Base-by-base conservation (phyloP, 106 monocot genomes). In the Dactylorhiza incarnata region DNA sequence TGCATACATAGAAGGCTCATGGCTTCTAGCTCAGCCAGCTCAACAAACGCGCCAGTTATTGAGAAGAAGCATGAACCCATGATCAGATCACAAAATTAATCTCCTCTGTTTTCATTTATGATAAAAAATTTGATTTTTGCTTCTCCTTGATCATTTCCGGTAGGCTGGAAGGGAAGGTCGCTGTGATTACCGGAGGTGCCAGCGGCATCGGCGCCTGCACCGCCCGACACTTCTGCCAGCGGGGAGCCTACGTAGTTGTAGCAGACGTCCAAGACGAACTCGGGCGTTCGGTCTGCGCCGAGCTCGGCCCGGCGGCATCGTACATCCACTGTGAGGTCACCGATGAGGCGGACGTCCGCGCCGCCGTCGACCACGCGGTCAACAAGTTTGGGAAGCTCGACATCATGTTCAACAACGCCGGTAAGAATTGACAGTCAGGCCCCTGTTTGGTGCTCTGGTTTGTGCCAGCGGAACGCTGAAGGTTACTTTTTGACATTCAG, bases 111-210 rank as follows among this genome's bases (percentile, higher is more conserved):
- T 29, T 29, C 29, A 29, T 29, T 2, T 2, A 29, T 29, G 2
- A 29, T 0, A 1, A 29, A 29, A 29, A 0, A 29, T 29, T 29
- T 29, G 29, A 29, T 29, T 29, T 2, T 29, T 29, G 29, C 29
- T 29, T 29, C 29, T 29, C 29, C 29, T 29, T 29, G 29, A 29
- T 29, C 29, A 29, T 29, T 29, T 29, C 2, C 2, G 29, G 1
- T 29, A 88, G 91, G 77, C 43, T 91, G 50, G 82, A 80, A 17
- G 91, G 91, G 5, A 86, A 91, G 79, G 91, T 91, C 4, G 91
- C 91, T 5, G 48, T 91, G 44, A 81, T 91, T 37, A 91, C 91
- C 7, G 91, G 91, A 0, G 91, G 91, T 7, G 83, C 90, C 22
- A 78, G 84, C 19, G 91, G 91, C 37, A 86, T 91, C 17, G 91